Evolutionary conservation across 768 basidiomycete species (phyloP).

Genomic region (Polyporus arcularius): DNA sequence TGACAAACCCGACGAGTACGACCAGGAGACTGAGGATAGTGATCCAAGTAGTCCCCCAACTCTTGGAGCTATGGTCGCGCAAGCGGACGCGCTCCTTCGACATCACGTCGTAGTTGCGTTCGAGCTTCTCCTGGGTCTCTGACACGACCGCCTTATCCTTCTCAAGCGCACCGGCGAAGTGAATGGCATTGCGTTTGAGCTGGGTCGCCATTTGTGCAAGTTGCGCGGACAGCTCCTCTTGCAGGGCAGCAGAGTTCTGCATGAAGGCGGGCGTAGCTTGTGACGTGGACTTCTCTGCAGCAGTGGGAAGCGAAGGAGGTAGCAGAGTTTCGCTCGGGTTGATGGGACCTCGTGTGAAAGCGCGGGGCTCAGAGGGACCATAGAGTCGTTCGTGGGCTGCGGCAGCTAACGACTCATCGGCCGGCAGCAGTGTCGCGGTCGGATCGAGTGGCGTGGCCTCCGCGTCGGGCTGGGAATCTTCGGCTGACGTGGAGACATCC

Average conservation of each 20-base stretch:
- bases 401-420: conserved; percentile 21
- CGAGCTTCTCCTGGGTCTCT: conserved; percentile 69
- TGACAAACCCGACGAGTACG: conserved; percentile 66
- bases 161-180: conserved; percentile 72
- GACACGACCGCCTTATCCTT: conserved; percentile 76
- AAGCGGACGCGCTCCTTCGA: conserved; percentile 57
- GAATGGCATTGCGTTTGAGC: conserved; percentile 78
- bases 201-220: conserved; percentile 86
- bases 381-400: conserved; percentile 44
- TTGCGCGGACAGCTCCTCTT: conserved; percentile 73
- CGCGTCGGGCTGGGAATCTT: conserved; percentile 14
- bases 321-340: conserved; percentile 32
- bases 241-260: conserved; percentile 61
- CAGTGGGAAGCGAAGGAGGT: conserved; percentile 29
- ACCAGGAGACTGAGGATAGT: conserved; percentile 54
- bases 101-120: conserved; percentile 72
- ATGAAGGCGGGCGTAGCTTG: conserved; percentile 38
- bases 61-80: conserved; percentile 46
- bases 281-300: conserved; percentile 6
- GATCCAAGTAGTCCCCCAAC: conserved; percentile 56
- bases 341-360: conserved; percentile 17
- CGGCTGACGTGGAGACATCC: not conserved
- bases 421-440: conserved; percentile 22
- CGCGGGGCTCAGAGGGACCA: conserved; percentile 35
- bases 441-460: conserved; percentile 23